Percentiles rank a stretch among this genome's conserved stretches.
Conservation (phyloP, 768 basidiomycete genomes). For the Mycena filopes region DNA sequence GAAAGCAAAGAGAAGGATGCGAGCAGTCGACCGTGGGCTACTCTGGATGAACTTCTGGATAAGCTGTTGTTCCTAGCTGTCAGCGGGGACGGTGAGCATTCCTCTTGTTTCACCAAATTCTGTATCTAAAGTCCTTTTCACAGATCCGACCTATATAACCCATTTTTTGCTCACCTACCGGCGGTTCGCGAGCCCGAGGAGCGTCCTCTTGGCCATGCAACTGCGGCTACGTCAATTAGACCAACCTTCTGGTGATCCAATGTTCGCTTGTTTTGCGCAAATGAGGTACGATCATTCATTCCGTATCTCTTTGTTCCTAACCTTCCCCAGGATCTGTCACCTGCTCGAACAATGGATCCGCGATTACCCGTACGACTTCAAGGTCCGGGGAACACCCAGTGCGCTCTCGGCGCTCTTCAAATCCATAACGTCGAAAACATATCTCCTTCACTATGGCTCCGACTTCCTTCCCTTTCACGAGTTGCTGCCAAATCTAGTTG, state of each 20-base stretch:
- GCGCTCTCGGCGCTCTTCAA: slow-evolving; percentile 82
- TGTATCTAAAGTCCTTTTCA: background rate
- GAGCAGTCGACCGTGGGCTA: slow-evolving; percentile 76
- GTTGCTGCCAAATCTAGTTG: slow-evolving; percentile 67
- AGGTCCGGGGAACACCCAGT: slow-evolving; percentile 76
- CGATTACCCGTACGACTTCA: slow-evolving; percentile 83
- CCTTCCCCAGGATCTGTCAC: slow-evolving; percentile 72
- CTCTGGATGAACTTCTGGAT: slow-evolving; percentile 82
- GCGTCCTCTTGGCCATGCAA: slow-evolving; percentile 86
- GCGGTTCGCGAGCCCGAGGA: slow-evolving; percentile 82
- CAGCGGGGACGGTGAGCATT: slow-evolving; percentile 78
- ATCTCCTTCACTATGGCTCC: slow-evolving; percentile 86
- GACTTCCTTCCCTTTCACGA: slow-evolving; percentile 87
- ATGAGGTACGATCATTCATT: slow-evolving; percentile 68
- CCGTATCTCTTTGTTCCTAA: slow-evolving; percentile 16
- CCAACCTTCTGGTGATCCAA: slow-evolving; percentile 77
- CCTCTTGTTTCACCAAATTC: background rate
- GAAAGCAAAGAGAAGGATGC: slow-evolving; percentile 59
- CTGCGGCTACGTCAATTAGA: slow-evolving; percentile 85
- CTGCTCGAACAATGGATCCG: slow-evolving; percentile 82
- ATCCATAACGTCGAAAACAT: slow-evolving; percentile 81
- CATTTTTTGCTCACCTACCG: slow-evolving; percentile 89
- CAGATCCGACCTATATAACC: slow-evolving; percentile 81
- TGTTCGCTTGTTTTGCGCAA: slow-evolving; percentile 90
- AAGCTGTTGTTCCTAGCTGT: slow-evolving; percentile 86